Percentiles rank a stretch among this genome's conserved stretches.
phyloP scores from a whole-genome alignment of 2,329 filamentous ascomycete species.

The Juglanconis oblonga region DNA sequence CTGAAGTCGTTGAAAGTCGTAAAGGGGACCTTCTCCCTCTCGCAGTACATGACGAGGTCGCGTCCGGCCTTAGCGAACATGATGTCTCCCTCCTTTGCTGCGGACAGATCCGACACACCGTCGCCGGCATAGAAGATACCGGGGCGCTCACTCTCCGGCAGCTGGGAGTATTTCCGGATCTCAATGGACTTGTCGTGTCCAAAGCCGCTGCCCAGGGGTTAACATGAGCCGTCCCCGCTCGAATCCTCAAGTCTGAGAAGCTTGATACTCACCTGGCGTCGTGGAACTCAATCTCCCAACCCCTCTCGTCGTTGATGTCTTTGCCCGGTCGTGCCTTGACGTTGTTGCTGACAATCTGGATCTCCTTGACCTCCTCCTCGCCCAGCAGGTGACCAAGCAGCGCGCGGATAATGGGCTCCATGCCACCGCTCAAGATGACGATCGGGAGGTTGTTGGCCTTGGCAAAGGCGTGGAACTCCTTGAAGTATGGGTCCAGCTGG shows the following conservation, averaged over 20 bases:
- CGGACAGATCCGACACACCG: constrained; percentile 87
- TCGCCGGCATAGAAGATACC: constrained; percentile 93
- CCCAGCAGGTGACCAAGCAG: constrained; percentile 79
- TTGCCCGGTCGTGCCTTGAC: constrained; percentile 63
- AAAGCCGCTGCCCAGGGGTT: constrained; percentile 56
- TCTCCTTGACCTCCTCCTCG: constrained; percentile 66
- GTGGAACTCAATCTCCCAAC: constrained; percentile 86
- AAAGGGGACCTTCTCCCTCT: constrained; percentile 80
- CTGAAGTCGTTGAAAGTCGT: constrained; percentile 84
- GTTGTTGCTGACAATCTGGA: constrained; percentile 89
- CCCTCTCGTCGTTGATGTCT: constrained; percentile 72
- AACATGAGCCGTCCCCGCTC: background rate
- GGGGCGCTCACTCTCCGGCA: constrained; percentile 68
- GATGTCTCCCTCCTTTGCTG: constrained; percentile 87
- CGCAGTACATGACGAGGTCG: constrained; percentile 85
- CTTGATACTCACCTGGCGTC: constrained; percentile 65
- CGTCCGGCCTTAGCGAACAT: constrained; percentile 91
- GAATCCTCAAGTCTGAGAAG: constrained; percentile 1
- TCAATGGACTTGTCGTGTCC: constrained; percentile 97
- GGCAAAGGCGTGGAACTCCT: constrained; percentile 82
- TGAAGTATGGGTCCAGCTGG: constrained; percentile 83
- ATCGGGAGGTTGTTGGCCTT: constrained; percentile 81
- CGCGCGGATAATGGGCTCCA: constrained; percentile 86
- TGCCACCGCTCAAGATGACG: constrained; percentile 87
- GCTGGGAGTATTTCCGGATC: constrained; percentile 78